Evolutionary conservation across 78 protist genomes (phyloP).

Genomic region (Creolimax fragrantissima): DNA sequence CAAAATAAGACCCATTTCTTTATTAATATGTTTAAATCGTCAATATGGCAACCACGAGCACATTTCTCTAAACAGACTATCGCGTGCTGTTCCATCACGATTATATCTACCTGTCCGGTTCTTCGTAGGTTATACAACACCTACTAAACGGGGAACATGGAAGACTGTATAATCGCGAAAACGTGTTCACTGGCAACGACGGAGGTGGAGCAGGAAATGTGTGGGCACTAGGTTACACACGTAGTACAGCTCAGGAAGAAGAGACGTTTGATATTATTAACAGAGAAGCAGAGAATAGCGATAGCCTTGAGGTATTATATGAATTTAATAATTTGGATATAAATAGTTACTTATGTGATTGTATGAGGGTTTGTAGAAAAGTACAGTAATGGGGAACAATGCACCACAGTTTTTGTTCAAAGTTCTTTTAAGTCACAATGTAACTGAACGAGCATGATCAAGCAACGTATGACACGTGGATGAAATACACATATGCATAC

Average conservation of each 20-base stretch:
- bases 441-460: no score
- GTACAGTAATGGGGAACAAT: neutral
- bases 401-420: neutral
- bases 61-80: no score
- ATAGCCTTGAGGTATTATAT: neutral
- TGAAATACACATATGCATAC: no score
- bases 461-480: no score
- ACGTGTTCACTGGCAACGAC: constrained; percentile 53
- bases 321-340: neutral
- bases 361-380: neutral
- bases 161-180: constrained; percentile 87
- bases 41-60: no score
- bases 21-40: no score
- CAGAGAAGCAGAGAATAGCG: constrained; percentile 90
- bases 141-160: constrained; percentile 42
- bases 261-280: constrained; percentile 89
- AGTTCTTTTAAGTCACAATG: no score
- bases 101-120: no score
- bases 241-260: constrained; percentile 55
- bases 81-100: no score
- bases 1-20: no score
- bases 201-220: constrained; percentile 98
- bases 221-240: constrained; percentile 81
- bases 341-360: neutral
- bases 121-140: constrained; percentile 48